Evolutionary conservation across 2,329 filamentous ascomycete genomes (phyloP).

Genomic region (Colletotrichum noveboracense): DNA sequence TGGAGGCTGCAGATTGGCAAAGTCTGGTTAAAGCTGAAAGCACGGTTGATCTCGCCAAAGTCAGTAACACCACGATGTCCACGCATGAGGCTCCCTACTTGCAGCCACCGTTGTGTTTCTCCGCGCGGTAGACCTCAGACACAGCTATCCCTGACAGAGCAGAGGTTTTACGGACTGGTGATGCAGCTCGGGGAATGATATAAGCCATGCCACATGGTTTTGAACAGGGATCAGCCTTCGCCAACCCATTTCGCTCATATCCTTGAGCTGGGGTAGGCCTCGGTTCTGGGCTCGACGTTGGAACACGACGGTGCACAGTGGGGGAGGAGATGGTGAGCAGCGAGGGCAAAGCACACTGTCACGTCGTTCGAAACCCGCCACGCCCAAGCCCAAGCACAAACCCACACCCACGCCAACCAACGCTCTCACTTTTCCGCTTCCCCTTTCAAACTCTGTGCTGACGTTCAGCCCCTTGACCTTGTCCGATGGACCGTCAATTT

Average conservation of each 20-base stretch:
- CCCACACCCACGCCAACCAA: slow-evolving; percentile 3
- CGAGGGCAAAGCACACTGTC: neutral
- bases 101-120: neutral
- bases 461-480: slow-evolving; percentile 16
- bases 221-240: slow-evolving; percentile 11
- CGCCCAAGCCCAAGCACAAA: slow-evolving; percentile 4
- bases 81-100: neutral
- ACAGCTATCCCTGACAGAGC: neutral
- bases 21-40: neutral
- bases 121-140: neutral
- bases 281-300: slow-evolving; percentile 5
- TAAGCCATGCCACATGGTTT: slow-evolving; percentile 20
- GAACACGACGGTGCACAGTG: neutral
- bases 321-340: neutral
- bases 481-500: slow-evolving; percentile 16
- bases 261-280: slow-evolving; percentile 11
- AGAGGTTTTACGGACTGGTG: neutral
- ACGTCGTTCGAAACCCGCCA: slow-evolving; percentile 8
- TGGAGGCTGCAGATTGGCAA: neutral
- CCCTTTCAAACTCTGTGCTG: slow-evolving; percentile 3
- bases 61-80: neutral
- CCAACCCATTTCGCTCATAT: neutral
- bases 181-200: slow-evolving; percentile 4
- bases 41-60: neutral
- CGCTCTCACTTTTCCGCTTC: neutral